Evolutionary conservation across 2,329 filamentous ascomycete genomes (phyloP), one percentile per base, ranked within the genome.

Genomic region (Talaromyces sp.): DNA sequence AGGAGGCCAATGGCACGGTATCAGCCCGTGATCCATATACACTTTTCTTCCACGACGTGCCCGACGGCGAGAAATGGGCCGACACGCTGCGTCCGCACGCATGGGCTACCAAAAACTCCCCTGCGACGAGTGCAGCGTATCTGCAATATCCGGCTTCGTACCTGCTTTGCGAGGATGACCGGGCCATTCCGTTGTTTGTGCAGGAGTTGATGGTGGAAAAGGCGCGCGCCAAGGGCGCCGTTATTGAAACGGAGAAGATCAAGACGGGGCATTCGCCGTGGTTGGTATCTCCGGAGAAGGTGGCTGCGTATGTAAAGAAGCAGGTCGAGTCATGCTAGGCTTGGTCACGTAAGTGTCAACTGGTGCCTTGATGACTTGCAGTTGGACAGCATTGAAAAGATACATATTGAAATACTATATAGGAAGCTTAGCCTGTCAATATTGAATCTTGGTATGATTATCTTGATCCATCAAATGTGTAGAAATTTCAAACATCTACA

Each of bases 191-290:
- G 0, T 43, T 71, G 19, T 63, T 64, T 49, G 67, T 70, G 24
- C 72, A 74, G 66, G 66, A 71, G 55, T 51, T 67, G 21, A 67
- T 74, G 65, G 67, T 73, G 1, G 70, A 72, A n/a, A 66, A 64
- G 9, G 71, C 69, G 3, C 63, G 67, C 24, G 53, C 43, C 1
- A 65, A 64, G 50, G 71, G 71, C 1, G 70, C 67, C 13, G 26
- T 58, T 5, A 66, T 75, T 38, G 67, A 68, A 52, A 71, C 69
- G 1, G 69, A 72, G 56, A 71, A 60, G 55, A 65, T 73, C 21
- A 60, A 63, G 19, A 65, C 71, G 4, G 66, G 62, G 1, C 69
- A 73, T 62, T 65, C 68, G 29, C 71, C 71, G 7, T 73, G 71
- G 71, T 59, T 73, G 53, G 70, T 64, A 3, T 43, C 59, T 14